These are phyloP conservation scores for Colletotrichum musicola DNA, from an alignment of 2,329 filamentous ascomycete species.

Conservation along the genomic window DNA sequence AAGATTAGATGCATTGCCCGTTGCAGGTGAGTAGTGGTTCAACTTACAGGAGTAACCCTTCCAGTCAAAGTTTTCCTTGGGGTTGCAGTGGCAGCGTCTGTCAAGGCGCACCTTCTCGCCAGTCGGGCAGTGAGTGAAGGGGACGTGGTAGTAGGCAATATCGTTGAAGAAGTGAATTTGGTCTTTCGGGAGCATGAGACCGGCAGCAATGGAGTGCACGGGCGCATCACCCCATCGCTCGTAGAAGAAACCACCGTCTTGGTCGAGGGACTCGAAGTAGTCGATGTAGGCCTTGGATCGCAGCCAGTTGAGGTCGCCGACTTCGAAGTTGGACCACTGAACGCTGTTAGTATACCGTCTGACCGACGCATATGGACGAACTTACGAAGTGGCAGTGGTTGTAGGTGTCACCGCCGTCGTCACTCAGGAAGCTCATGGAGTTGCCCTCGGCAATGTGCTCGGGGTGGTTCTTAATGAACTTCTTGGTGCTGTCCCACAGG, in stretches of 20 bases:
- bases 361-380: slow-evolving; percentile 40
- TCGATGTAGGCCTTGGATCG: slow-evolving; percentile 89
- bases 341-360: slow-evolving; percentile 43
- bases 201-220: slow-evolving; percentile 96
- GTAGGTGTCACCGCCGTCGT: slow-evolving; percentile 91
- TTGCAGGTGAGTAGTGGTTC: too few relatives aligned
- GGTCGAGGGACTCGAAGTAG: slow-evolving; percentile 89
- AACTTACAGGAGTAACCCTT: slow-evolving; percentile 95
- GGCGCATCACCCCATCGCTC: slow-evolving; percentile 98
- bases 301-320: slow-evolving; percentile 94
- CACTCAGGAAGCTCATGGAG: slow-evolving; percentile 90
- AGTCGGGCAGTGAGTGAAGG: slow-evolving; percentile 97
- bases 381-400: slow-evolving; percentile 97
- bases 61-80: slow-evolving; percentile 99
- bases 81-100: slow-evolving; percentile 94
- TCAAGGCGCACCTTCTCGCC: slow-evolving; percentile 86
- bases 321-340: slow-evolving; percentile 99
- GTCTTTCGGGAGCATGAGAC: slow-evolving; percentile 88
- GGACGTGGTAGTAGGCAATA: slow-evolving; percentile 97
- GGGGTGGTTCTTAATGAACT: slow-evolving; percentile 90
- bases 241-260: slow-evolving; percentile 97
- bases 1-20: background rate
- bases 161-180: slow-evolving; percentile 99
- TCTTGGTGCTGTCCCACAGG: slow-evolving; percentile 94
- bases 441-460: slow-evolving; percentile 89